phyloP scores from a whole-genome alignment of 768 basidiomycete genomes.

The Kwoniella europaea region DNA sequence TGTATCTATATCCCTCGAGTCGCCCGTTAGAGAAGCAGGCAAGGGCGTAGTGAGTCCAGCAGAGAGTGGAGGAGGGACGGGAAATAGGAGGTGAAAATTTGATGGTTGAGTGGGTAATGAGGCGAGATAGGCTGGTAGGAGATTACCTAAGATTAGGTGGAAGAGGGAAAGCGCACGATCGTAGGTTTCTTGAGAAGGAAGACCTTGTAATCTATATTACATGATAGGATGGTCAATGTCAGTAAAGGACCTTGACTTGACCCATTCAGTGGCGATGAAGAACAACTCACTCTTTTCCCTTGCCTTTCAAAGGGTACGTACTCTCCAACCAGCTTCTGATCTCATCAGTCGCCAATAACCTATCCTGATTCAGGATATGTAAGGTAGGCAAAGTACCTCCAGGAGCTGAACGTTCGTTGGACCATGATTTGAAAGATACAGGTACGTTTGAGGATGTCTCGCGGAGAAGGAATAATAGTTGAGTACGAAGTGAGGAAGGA shows the following conservation, averaged over 20 bases:
- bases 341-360: slow-evolving; percentile 35
- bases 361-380: slow-evolving; percentile 35
- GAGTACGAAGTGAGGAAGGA: slow-evolving; percentile 40
- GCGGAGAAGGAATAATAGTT: slow-evolving; percentile 47
- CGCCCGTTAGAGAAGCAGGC: slow-evolving; percentile 45
- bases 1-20: slow-evolving; percentile 32
- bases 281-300: slow-evolving; percentile 38
- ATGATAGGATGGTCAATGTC: neutral
- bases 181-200: slow-evolving; percentile 44
- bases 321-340: slow-evolving; percentile 46
- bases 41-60: slow-evolving; percentile 47
- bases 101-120: slow-evolving; percentile 21
- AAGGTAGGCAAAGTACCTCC: slow-evolving; percentile 40
- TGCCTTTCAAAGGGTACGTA: slow-evolving; percentile 41
- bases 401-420: slow-evolving; percentile 36
- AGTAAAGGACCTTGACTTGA: too few relatives aligned
- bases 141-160: slow-evolving; percentile 35
- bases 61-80: slow-evolving; percentile 40
- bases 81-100: slow-evolving; percentile 27
- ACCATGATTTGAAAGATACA: slow-evolving; percentile 41
- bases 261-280: neutral
- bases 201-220: slow-evolving; percentile 37
- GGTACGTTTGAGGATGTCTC: slow-evolving; percentile 21
- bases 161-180: slow-evolving; percentile 43
- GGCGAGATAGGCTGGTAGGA: slow-evolving; percentile 45